Conservation (phyloP, 2,329 filamentous ascomycete species). For the Aspergillus hortae region DNA sequence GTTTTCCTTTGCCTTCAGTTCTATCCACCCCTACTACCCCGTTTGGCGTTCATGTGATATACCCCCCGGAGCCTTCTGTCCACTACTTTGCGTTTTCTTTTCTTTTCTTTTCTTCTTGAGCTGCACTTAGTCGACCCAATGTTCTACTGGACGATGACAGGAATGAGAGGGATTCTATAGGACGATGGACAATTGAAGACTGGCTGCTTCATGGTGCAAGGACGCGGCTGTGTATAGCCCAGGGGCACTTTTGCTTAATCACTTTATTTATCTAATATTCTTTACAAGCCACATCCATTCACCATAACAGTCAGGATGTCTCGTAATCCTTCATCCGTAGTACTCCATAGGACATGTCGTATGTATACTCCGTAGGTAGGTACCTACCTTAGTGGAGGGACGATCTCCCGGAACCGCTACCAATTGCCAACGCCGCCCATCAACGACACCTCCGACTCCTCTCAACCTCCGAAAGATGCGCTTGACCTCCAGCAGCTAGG, state of each 20-base stretch:
- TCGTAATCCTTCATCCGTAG: too few relatives aligned
- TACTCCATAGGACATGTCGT: too few relatives aligned
- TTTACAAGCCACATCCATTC: too few relatives aligned
- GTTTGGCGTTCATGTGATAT: conserved; percentile 29
- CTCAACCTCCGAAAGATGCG: not conserved
- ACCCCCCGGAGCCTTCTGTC: conserved; percentile 31
- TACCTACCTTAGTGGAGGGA: not conserved
- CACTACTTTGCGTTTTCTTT: conserved; percentile 18
- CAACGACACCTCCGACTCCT: not conserved
- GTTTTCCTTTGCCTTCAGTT: conserved; percentile 7
- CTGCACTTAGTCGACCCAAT: too few relatives aligned
- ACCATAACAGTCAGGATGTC: too few relatives aligned
- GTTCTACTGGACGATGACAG: not conserved
- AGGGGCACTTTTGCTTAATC: not conserved
- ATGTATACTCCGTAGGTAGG: too few relatives aligned
- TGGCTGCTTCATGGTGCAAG: not conserved
- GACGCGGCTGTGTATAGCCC: not conserved
- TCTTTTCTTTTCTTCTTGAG: conserved; percentile 18
- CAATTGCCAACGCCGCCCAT: not conserved
- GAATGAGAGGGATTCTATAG: not conserved
- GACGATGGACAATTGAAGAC: not conserved
- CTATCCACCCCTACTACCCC: not conserved
- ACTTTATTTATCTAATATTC: not conserved
- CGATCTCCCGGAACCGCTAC: not conserved
- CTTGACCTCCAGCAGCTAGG: not conserved